These are phyloP conservation scores for Thymus mandschuricus DNA, from an alignment of 257 asterid species.

Conservation along the genomic window DNA sequence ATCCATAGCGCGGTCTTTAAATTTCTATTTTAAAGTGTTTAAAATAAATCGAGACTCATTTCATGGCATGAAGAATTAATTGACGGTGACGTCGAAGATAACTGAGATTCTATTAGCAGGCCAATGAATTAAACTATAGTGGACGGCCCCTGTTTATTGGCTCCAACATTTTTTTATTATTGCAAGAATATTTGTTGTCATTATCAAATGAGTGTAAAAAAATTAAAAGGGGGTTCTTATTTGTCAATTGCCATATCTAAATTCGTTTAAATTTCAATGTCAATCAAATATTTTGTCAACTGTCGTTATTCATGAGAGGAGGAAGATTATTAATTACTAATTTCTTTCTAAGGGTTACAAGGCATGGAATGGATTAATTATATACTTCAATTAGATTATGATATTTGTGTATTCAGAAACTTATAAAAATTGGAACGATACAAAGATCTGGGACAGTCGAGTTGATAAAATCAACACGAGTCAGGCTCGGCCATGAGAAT, in stretches of 20 bases:
- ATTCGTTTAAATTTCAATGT: constrained; percentile 15
- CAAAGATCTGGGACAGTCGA: too few relatives aligned
- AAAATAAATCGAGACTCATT: too few relatives aligned
- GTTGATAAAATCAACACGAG: too few relatives aligned
- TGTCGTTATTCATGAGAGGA: not conserved
- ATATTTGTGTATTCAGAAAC: too few relatives aligned
- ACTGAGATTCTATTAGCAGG: constrained; percentile 35
- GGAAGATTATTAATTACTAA: not conserved
- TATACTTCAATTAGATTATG: too few relatives aligned
- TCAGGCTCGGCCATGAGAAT: too few relatives aligned
- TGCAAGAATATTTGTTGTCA: constrained; percentile 6
- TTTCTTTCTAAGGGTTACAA: too few relatives aligned
- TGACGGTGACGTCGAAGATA: constrained; percentile 10
- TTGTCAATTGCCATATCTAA: too few relatives aligned
- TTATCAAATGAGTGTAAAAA: not conserved
- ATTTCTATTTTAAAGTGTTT: too few relatives aligned
- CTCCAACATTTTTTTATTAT: not conserved
- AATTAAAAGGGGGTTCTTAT: not conserved
- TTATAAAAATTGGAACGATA: too few relatives aligned
- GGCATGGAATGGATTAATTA: not conserved
- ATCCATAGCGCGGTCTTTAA: too few relatives aligned
- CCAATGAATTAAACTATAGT: not conserved
- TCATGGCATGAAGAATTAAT: not conserved
- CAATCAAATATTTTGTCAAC: not conserved
- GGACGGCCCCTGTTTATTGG: constrained; percentile 3